Evolutionary conservation across 768 basidiomycete genomes (phyloP).

Genomic region (Crepidotus variabilis): DNA sequence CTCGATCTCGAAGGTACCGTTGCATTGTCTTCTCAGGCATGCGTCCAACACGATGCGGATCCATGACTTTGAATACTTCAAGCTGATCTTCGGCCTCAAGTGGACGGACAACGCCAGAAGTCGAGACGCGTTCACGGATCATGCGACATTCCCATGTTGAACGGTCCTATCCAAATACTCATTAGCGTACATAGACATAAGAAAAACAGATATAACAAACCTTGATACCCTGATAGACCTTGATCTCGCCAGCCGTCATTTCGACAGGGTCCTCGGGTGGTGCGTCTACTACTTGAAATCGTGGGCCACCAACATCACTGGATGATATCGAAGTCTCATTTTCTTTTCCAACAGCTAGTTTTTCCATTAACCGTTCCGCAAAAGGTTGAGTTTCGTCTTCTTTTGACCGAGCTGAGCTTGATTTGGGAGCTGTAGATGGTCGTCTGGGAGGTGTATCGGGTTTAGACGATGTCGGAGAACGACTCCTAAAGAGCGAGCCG

Average conservation of each 20-base stretch:
- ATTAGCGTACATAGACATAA: not conserved
- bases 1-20: constrained; percentile 68
- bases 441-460: not conserved
- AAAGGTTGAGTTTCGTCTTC: not conserved
- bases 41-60: constrained; percentile 63
- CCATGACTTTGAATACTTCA: constrained; percentile 53
- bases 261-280: constrained; percentile 12
- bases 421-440: not conserved
- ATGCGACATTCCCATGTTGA: constrained; percentile 51
- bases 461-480: not conserved
- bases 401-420: not conserved
- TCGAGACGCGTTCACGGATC: constrained; percentile 89
- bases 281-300: constrained; percentile 21
- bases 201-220: constrained; percentile 26
- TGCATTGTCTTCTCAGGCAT: constrained; percentile 72
- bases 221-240: constrained; percentile 48
- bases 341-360: not conserved
- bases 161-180: constrained; percentile 24
- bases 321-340: constrained; percentile 12
- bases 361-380: not conserved
- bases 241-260: constrained; percentile 56
- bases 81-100: constrained; percentile 73
- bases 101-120: constrained; percentile 74
- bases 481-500: not conserved
- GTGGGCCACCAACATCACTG: constrained; percentile 33